Base-by-base conservation (phyloP, 257 asterid genomes). In the Fraxinus excelsior region DNA sequence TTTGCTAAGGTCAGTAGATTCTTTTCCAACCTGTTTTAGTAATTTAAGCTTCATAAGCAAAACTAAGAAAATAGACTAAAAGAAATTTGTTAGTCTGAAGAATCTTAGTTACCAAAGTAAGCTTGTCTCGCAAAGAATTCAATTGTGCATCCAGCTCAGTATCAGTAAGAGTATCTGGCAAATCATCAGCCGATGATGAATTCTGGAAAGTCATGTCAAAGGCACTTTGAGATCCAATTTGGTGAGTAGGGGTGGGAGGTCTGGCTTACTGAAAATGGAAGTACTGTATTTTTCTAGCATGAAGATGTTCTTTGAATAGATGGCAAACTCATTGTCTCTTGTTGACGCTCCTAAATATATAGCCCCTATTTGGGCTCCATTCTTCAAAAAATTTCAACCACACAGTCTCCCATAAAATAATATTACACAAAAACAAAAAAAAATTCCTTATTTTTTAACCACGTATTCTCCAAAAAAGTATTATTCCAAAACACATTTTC, bases 11-110 rank as follows among this genome's bases (percentile, higher is more conserved):
- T 84, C 87, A 72, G 86, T 89, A 78, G 87, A 78, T 81, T 91
- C 94, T 84, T 88, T 85, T 44, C 86, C 94, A 77, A 82, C 88
- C 97, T 92, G 85, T 28, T 34, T 80, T 40, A 31, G 40, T 81
- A 80, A 82, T 38, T 28, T n/a, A 40, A 70, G 56, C 65, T 80
- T 80, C 28, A 10, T 42, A 60, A 67, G 79, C 70, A 66, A 69
- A 72, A 80, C 21, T 7, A 66, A 32, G n/a, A 38, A n/a, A 42
- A 60, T 35, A 44, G 51, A 13, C 12, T 23, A 26, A 19, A 44
- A 77, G 37, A 37, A 65, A 71, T 60, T 25, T 14, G 13, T 49
- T 42, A 29, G 67, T 67, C 65, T 83, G 28, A 34, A 72, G 67
- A 68, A 74, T 29, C 25, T 42, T 46, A 74, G 60, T 71, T 88